Evolutionary conservation across 441 rosid species (phyloP).

Genomic region (Pelargonium cotyledonis): DNA sequence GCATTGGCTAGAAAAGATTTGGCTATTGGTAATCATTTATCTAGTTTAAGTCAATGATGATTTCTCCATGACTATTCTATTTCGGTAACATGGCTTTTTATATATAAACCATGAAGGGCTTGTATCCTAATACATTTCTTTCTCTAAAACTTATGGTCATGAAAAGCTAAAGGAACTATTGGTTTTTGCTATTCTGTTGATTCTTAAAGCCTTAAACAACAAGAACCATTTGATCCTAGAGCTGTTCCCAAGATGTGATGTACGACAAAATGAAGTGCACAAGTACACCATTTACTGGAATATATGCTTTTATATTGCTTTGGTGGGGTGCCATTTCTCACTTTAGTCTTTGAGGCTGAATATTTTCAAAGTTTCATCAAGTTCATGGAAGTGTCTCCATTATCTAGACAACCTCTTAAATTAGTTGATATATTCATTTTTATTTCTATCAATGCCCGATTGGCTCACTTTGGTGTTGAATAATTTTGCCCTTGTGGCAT

Average conservation of each 20-base stretch:
- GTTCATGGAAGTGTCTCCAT: background rate
- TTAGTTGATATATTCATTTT: background rate
- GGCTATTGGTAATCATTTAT: conserved; percentile 54
- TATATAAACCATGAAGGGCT: background rate
- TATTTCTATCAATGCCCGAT: background rate
- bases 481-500: background rate
- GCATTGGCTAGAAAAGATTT: conserved; percentile 92
- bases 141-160: background rate
- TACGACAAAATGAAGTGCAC: background rate
- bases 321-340: background rate
- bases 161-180: background rate
- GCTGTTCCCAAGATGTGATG: background rate
- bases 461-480: background rate
- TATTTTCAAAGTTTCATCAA: no score
- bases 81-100: background rate
- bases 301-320: background rate
- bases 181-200: background rate
- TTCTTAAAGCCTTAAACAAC: background rate
- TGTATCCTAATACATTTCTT: background rate
- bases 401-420: background rate
- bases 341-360: no score
- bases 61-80: background rate
- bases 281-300: background rate
- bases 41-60: conserved; percentile 6
- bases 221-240: background rate